Evolutionary conservation across 441 rosid genomes (phyloP), one percentile per base, ranked within the genome.

Genomic region (Pelargonium myrrhifolium): DNA sequence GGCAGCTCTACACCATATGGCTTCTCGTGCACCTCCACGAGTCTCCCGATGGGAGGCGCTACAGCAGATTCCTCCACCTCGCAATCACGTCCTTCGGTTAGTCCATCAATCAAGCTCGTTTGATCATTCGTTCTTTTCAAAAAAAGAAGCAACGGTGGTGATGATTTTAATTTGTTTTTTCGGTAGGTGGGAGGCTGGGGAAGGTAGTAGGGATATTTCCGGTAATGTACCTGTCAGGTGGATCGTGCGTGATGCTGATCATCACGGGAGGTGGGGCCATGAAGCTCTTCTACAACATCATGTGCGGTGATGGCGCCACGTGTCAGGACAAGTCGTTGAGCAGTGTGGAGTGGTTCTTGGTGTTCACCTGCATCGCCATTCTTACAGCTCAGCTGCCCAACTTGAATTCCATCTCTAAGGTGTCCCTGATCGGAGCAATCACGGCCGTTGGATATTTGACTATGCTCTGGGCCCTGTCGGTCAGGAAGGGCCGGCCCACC

Each of bases 151-250:
- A 45, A 24, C 26, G 26, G 26, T 24, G 26, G 26, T 24, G 26
- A 24, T 24, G 26, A 24, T 18, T 37, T 5, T 20, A 37, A 3
- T 55, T 42, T 22, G 8, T 51, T 11, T n/a, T 37, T 39, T 7
- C 17, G 4, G 6, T 15, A 87, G 87, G 92, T 49, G 79, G 72
- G 26, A 80, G 68, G 69, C 60, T 80, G 1, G 92, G 92, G 45
- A 87, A 85, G 18, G 8, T 80, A 42, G 73, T 85, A 0, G 82
- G 77, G 1, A 61, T 86, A 35, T 83, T 84, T 31, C 91, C 91
- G 0, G 81, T 81, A 9, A 81, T 86, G 89, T 86, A 84, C 62
- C 71, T 86, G n/a, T 86, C 91, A 0, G 87, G 91, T 0, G 91
- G 89, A 0, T 61, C 88, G 1, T 82, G 87, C 21, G 84, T 72